Evolutionary conservation across 129 eudicot genomes (phyloP).

Genomic region (sunflower (Helianthus annuus)): DNA sequence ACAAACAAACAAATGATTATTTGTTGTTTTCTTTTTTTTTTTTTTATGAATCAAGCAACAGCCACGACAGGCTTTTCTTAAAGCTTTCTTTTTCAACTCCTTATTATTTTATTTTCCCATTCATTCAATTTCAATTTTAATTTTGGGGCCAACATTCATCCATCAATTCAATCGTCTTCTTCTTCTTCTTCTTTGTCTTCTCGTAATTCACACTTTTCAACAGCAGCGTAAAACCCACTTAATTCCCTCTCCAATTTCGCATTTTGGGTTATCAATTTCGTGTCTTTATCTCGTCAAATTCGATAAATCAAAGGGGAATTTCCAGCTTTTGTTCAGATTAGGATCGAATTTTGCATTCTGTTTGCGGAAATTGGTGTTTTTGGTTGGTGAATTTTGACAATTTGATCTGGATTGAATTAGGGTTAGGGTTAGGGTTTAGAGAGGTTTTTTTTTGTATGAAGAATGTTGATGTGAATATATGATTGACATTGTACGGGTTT

Average conservation of each 20-base stretch:
- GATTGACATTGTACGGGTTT: slow-evolving; percentile 15
- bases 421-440: slow-evolving; percentile 32
- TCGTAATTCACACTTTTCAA: slow-evolving; percentile 20
- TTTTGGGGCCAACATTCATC: slow-evolving; percentile 24
- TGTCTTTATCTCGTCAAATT: slow-evolving; percentile 2
- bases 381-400: not conserved
- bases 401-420: not conserved
- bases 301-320: not conserved
- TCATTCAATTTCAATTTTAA: not conserved
- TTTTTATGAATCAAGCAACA: slow-evolving; percentile 22
- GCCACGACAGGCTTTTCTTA: slow-evolving; percentile 34
- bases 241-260: not conserved
- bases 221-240: slow-evolving; percentile 33
- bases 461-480: slow-evolving; percentile 12
- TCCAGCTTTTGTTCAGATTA: not conserved
- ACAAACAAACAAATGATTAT: slow-evolving; percentile 24
- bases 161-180: slow-evolving; percentile 20
- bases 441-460: not conserved
- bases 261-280: not conserved
- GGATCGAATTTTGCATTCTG: too few relatives aligned
- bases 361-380: not conserved
- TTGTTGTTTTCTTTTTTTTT: not conserved
- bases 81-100: slow-evolving; percentile 36
- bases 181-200: slow-evolving; percentile 16
- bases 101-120: not conserved